These are phyloP conservation scores for Mycena vitilis DNA, from an alignment of 768 basidiomycete species.

Conservation along the genomic window DNA sequence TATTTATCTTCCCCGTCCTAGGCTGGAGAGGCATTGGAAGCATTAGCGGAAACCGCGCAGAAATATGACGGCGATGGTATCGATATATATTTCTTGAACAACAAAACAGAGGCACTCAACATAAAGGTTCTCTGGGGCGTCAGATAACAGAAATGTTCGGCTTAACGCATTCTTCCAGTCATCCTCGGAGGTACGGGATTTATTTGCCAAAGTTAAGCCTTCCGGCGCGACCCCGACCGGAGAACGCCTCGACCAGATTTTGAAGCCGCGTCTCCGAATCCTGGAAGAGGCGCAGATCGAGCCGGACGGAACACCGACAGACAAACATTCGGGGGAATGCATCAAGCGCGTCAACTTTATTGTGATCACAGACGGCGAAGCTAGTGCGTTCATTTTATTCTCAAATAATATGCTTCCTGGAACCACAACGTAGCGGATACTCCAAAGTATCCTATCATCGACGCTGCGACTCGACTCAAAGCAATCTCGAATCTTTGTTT, in stretches of 20 bases:
- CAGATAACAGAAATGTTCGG: not conserved
- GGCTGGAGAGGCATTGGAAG: conserved; percentile 59
- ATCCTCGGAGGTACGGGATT: conserved; percentile 46
- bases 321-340: conserved; percentile 39
- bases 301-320: conserved; percentile 33
- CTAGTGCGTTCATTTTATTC: conserved; percentile 53
- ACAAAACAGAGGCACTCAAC: conserved; percentile 44
- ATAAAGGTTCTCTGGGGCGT: conserved; percentile 48
- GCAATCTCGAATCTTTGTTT: conserved; percentile 40
- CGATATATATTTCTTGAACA: conserved; percentile 72
- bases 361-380: conserved; percentile 72
- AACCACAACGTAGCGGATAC: conserved; percentile 57
- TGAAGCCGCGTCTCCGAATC: conserved; percentile 42
- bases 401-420: not conserved
- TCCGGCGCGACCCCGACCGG: conserved; percentile 59
- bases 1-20: conserved; percentile 33
- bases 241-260: conserved; percentile 47
- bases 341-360: conserved; percentile 71
- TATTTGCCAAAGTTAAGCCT: conserved; percentile 60
- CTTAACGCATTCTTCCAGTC: conserved; percentile 44
- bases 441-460: conserved; percentile 59
- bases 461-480: conserved; percentile 63
- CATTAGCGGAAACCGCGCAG: conserved; percentile 60
- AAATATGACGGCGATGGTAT: conserved; percentile 69
- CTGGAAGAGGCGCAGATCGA: conserved; percentile 45